Conservation (phyloP, 371 early-diverging fungal genomes). For the Mucor circinelloides region DNA sequence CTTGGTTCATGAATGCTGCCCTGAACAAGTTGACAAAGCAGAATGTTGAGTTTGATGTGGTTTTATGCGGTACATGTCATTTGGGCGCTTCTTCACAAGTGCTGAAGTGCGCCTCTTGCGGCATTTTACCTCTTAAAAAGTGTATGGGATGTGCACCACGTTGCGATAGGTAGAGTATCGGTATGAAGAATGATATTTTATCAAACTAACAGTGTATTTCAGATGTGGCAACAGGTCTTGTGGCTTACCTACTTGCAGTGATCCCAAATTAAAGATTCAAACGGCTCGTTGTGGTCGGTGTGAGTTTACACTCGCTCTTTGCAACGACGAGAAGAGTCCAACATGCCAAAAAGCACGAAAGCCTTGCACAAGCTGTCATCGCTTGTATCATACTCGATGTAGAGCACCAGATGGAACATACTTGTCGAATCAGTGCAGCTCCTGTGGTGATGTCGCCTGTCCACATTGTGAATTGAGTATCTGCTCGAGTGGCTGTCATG, state of each 20-base stretch:
- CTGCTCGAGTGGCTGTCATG: constrained; percentile 19
- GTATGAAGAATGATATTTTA: too few species aligned
- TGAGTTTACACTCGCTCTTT: constrained; percentile 8
- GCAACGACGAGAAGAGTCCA: constrained; percentile 10
- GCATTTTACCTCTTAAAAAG: constrained; percentile 17
- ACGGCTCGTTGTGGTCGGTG: constrained; percentile 17
- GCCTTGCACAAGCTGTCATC: constrained; percentile 16
- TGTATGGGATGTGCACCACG: constrained; percentile 24
- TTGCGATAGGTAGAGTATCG: constrained; percentile 23
- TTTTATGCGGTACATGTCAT: constrained; percentile 20
- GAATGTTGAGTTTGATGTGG: constrained; percentile 20
- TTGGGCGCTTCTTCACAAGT: constrained; percentile 16
- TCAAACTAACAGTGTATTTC: background rate
- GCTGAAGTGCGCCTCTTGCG: constrained; percentile 22
- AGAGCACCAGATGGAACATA: constrained; percentile 9
- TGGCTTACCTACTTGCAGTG: constrained; percentile 14
- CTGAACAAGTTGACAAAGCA: constrained; percentile 19
- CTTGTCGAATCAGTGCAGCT: constrained; percentile 21
- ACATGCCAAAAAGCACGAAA: constrained; percentile 12
- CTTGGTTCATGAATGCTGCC: constrained; percentile 19
- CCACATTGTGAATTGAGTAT: constrained; percentile 16
- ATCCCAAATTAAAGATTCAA: constrained; percentile 4
- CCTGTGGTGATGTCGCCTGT: constrained; percentile 18
- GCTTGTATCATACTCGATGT: constrained; percentile 20
- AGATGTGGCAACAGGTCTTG: constrained; percentile 26